These are phyloP conservation scores for Craspedostauros australis DNA, from an alignment of 108 stramenopile species.

Conservation along the genomic window DNA sequence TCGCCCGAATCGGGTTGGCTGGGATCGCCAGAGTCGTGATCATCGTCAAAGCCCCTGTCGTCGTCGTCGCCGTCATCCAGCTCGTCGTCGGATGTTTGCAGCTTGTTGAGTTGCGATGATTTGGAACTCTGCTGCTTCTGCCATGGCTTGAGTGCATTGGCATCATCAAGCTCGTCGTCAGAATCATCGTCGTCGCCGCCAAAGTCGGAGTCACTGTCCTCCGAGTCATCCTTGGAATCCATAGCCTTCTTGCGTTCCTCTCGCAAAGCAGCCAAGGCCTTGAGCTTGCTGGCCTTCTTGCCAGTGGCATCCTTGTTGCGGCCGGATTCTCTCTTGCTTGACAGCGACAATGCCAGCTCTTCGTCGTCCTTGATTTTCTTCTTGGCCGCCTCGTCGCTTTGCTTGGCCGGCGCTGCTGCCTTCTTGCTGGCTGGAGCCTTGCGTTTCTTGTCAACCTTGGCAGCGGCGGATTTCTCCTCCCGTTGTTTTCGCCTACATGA, in stretches of 20 bases:
- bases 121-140: slow-evolving; percentile 45
- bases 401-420: slow-evolving; percentile 17
- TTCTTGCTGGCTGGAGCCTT: slow-evolving; percentile 33
- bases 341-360: slow-evolving; percentile 48
- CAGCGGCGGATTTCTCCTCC: slow-evolving; percentile 28
- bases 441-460: slow-evolving; percentile 39
- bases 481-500: slow-evolving; percentile 38
- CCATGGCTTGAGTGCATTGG: slow-evolving; percentile 55
- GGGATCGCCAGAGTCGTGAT: slow-evolving; percentile 1
- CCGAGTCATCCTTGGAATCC: slow-evolving; percentile 31
- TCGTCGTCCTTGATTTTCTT: slow-evolving; percentile 54
- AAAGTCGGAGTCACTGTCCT: slow-evolving; percentile 67
- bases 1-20: slow-evolving; percentile 12
- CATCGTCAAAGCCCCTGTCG: slow-evolving; percentile 7
- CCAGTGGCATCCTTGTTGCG: slow-evolving; percentile 68
- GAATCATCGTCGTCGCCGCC: slow-evolving; percentile 73
- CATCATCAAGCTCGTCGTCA: slow-evolving; percentile 71
- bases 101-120: slow-evolving; percentile 21
- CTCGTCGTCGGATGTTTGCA: slow-evolving; percentile 35
- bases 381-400: slow-evolving; percentile 18
- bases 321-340: slow-evolving; percentile 54
- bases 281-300: slow-evolving; percentile 64
- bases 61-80: slow-evolving; percentile 35
- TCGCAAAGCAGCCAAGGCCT: slow-evolving; percentile 67
- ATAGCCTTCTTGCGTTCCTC: slow-evolving; percentile 31